Percentiles rank a stretch among this genome's conserved stretches.
Evolutionary conservation across 2,329 filamentous ascomycete genomes (phyloP).

Genomic region (Dryadomyces sulphureus): DNA sequence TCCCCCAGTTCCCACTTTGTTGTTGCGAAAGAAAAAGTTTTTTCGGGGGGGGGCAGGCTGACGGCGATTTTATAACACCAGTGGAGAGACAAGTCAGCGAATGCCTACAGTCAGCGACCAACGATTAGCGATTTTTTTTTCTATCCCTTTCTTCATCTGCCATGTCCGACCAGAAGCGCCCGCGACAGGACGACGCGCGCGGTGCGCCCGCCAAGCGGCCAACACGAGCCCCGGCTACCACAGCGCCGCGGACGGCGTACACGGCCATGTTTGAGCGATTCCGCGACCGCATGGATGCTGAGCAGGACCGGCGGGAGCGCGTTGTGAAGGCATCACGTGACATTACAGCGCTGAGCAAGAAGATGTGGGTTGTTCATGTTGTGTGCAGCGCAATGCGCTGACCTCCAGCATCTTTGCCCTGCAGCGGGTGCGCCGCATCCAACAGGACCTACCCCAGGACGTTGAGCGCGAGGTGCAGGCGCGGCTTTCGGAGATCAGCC

Average conservation of each 20-base stretch:
- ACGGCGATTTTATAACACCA: no score
- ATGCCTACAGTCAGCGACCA: no score
- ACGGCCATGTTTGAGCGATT: conserved; percentile 75
- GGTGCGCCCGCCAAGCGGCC: conserved; percentile 17
- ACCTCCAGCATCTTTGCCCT: conserved; percentile 60
- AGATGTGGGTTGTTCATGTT: conserved; percentile 48
- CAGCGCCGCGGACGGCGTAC: conserved; percentile 28
- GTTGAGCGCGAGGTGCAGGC: conserved; percentile 56
- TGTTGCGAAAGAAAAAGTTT: no score
- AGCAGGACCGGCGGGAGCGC: conserved; percentile 82
- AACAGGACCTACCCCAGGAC: conserved; percentile 47
- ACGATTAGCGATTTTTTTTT: background rate
- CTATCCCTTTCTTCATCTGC: background rate
- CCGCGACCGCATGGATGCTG: conserved; percentile 77
- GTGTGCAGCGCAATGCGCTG: background rate
- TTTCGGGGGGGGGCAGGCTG: no score
- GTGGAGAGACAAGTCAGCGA: no score
- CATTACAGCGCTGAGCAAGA: conserved; percentile 89
- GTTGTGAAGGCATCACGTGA: conserved; percentile 86
- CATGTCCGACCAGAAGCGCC: conserved; percentile 27
- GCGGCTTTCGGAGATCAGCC: conserved; percentile 56
- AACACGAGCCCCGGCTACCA: background rate
- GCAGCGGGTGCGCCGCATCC: conserved; percentile 56
- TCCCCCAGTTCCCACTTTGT: no score
- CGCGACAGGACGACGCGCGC: conserved; percentile 32